Conservation (phyloP, 371 early-diverging fungal species). For the Rhizopus delemar region DNA sequence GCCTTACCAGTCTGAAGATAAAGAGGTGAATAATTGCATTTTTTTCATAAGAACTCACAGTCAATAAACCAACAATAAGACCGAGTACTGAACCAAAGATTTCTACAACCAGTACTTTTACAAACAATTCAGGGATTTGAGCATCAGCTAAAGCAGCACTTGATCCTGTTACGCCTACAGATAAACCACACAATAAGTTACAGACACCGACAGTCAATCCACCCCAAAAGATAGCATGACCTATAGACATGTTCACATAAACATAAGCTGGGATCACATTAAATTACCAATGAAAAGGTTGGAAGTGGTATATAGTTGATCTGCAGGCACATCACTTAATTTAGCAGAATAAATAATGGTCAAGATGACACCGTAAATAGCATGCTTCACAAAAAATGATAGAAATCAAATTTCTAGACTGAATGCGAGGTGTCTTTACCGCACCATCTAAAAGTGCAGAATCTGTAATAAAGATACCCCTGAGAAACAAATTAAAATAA, state of each 20-base stretch:
- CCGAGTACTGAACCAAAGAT: slow-evolving; percentile 97
- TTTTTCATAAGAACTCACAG: slow-evolving; percentile 44
- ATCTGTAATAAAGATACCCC: slow-evolving; percentile 96
- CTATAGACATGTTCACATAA: slow-evolving; percentile 32
- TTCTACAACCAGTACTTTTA: slow-evolving; percentile 94
- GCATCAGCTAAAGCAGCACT: slow-evolving; percentile 97
- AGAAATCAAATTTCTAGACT: slow-evolving; percentile 95
- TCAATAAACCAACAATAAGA: slow-evolving; percentile 79
- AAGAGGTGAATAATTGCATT: too few species aligned
- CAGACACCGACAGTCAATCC: slow-evolving; percentile 94
- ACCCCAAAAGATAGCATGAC: slow-evolving; percentile 94
- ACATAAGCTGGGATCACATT: too few species aligned
- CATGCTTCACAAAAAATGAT: slow-evolving; percentile 98
- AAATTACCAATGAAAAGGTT: slow-evolving; percentile 64
- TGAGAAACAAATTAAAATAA: slow-evolving; percentile 20
- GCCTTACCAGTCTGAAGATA: slow-evolving; percentile 55
- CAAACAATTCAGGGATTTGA: slow-evolving; percentile 91
- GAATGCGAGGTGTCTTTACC: slow-evolving; percentile 90
- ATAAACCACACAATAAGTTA: slow-evolving; percentile 92
- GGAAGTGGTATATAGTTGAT: slow-evolving; percentile 48
- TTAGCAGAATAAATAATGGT: slow-evolving; percentile 94
- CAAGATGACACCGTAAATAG: slow-evolving; percentile 97
- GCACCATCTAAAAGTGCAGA: slow-evolving; percentile 90
- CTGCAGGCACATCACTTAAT: slow-evolving; percentile 57
- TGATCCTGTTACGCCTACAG: slow-evolving; percentile 93